A percentile compares a stretch with the other conserved stretches of the same genome.
phyloP scores from a whole-genome alignment of 139 green algal genomes.

The Chlamydomonas eustigma region DNA sequence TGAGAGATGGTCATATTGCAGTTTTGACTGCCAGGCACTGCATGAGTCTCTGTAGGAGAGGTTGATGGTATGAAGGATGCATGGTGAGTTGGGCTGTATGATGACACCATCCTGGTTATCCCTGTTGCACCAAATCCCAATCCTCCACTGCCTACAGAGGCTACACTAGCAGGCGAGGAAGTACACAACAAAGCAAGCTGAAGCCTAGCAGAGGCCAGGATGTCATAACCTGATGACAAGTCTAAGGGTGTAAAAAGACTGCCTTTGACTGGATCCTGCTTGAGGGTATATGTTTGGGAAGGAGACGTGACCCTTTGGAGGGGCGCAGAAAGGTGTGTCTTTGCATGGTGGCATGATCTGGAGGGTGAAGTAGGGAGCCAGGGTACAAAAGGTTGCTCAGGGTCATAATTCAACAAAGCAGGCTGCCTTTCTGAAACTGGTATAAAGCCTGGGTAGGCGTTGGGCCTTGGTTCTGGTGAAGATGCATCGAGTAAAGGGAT shows the following conservation, averaged over 20 bases:
- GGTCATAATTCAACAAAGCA: no score
- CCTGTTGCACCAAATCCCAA: no score
- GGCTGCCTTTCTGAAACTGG: no score
- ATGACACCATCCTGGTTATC: background rate
- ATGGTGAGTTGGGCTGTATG: background rate
- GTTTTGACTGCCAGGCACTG: background rate
- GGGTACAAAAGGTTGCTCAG: no score
- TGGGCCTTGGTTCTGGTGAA: background rate
- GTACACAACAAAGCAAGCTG: background rate
- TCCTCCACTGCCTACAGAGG: background rate
- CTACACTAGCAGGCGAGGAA: background rate
- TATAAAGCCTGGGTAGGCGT: background rate
- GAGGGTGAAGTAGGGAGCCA: no score
- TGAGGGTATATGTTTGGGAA: background rate
- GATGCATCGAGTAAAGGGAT: background rate
- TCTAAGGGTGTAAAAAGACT: background rate
- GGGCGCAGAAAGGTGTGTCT: background rate
- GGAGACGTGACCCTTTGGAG: background rate
- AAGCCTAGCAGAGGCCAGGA: background rate
- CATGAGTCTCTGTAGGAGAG: background rate
- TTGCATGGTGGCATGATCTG: background rate
- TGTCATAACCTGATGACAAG: background rate
- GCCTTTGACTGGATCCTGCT: background rate
- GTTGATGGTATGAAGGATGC: background rate
- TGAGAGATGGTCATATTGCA: no score